Evolutionary conservation across 306 rosid species (phyloP), one percentile per base, ranked within the genome.

Genomic region (Cucumis melo): DNA sequence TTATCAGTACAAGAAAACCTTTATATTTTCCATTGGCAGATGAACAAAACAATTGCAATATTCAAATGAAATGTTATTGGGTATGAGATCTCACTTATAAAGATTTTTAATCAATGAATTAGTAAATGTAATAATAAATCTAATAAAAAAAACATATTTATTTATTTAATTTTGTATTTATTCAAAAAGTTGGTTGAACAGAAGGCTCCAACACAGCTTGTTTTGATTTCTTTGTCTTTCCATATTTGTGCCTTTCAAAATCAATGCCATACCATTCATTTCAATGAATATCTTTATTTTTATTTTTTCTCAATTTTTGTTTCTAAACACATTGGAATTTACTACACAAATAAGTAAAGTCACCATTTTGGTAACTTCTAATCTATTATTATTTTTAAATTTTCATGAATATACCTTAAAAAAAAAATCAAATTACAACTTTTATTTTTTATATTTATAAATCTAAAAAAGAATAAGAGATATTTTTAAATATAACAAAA

Each of bases 191-290:
- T 65, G 72, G 50, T 19, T 65, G 48, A 63, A 48, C 42, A 51
- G 48, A 59, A 48, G 27, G 38, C 11, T 64, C 63, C 53, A 64
- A 80, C 84, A 80, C 83, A 83, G 83, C 81, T 5, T 75, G 21
- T 19, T 60, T 27, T 14, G 70, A 78, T 63, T 78, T 73, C 64
- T 63, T 0, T 14, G 19, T 39, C 71, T 56, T 56, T 57, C 29
- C 60, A 17, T 62, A 9, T 16, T n/a, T 2, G 6, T 0, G 15
- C 62, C 27, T 8, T 59, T 8, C 12, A 24, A 24, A 10, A 59
- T 59, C 24, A 59, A 21, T 10, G 3, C 4, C 12, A 11, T 7
- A 15, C 32, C 0, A 13, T 29, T 62, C 8, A 62, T 50, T 50
- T 3, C 1, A 3, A 50, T 27, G 0, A 27, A 1, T 27, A 1